Evolutionary conservation across 257 asterid species (phyloP), one percentile per base, ranked within the genome.

Genomic region (Solanum okadae): DNA sequence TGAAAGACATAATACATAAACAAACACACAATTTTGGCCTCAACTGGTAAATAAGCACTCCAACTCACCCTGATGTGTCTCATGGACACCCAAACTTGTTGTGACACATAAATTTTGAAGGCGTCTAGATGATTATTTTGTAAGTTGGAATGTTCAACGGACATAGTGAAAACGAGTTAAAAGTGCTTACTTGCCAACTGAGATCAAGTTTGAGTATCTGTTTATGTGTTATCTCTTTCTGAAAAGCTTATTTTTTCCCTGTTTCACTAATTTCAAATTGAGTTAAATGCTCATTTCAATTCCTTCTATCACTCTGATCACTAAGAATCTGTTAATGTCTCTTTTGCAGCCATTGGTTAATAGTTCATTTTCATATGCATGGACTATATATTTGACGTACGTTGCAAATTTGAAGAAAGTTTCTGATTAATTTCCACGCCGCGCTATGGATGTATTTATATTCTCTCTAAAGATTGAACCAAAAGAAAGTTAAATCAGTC

Each of bases 371-470:
- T 88, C 98, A 27, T 96, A 93, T 89, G 77, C 93, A 84, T 96
- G 99, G 99, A 93, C 95, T 84, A 95, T 95, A 90, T 95, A 95
- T 86, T 92, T 96, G 95, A 96, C 98, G 10, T 96, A 94, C 93
- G 93, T 96, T 97, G 98, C 98, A 86, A 93, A 98, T 94, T 92
- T 94, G 90, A 87, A 88, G 91, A 94, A 93, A 90, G 95, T 95
- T 23, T 88, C 88, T 87, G 89, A 89, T 56, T 94, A 91, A 91
- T 85, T 59, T 88, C 87, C 11, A 11, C 7, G 12, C 87, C 86
- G 29, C 16, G 75, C 65, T 79, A 63, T 68, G 35, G 20, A 65
- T 71, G 65, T 29, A 83, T 61, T 12, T 49, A 46, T 29, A 29
- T 34, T 35, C 11, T 65, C 59, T 79, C 68, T 34, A 20, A 87